Conservation (phyloP, 2,329 filamentous ascomycete genomes). For the Colletotrichum siamense region DNA sequence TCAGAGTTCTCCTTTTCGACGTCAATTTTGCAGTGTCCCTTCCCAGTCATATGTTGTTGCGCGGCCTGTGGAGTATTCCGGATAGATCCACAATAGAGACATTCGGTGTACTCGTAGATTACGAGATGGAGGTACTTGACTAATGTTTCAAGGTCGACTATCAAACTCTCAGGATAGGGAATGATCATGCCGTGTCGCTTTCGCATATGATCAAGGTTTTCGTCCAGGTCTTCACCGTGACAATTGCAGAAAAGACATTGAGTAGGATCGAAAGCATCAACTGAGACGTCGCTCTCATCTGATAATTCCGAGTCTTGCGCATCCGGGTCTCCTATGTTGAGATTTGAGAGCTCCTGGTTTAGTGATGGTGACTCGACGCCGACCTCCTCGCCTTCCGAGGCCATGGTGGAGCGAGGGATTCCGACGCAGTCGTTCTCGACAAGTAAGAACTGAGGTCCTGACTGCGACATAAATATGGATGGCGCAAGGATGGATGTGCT, state of each 20-base stretch:
- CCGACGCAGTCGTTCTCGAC: accelerated
- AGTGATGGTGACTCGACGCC: accelerated
- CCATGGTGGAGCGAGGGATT: not conserved
- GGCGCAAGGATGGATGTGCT: not conserved
- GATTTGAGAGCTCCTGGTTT: not conserved
- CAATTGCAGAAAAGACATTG: not conserved
- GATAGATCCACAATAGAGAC: not conserved
- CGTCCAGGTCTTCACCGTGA: not conserved
- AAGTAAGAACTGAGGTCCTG: not conserved
- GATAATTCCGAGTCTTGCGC: not conserved
- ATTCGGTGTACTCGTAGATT: not conserved
- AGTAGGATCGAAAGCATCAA: not conserved
- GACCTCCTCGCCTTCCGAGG: not conserved
- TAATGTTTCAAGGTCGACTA: not conserved
- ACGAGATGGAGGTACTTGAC: not conserved
- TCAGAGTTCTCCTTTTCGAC: not conserved
- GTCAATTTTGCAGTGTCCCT: slow-evolving; percentile 38
- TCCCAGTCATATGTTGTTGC: slow-evolving; percentile 56
- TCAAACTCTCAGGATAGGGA: not conserved
- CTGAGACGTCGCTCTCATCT: not conserved
- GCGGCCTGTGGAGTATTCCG: slow-evolving; percentile 43
- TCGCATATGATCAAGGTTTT: not conserved
- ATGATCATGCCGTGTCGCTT: not conserved
- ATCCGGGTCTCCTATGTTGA: not conserved
- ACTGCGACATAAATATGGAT: not conserved